These are phyloP conservation scores for Echinochloa phyllopogon DNA, from an alignment of 176 grass and related monocot species.

Conservation along the genomic window DNA sequence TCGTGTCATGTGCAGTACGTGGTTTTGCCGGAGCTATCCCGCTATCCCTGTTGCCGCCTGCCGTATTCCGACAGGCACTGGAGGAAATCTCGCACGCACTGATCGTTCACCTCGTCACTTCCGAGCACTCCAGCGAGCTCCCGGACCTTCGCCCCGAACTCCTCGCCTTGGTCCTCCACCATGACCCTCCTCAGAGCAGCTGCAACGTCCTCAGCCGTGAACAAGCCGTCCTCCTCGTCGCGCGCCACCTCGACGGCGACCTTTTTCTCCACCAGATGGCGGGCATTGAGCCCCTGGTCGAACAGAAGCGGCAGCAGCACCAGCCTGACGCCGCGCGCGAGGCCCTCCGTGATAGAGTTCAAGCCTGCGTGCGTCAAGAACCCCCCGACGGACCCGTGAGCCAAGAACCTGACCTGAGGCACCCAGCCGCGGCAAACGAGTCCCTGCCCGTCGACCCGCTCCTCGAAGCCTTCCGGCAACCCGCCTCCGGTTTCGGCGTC, in stretches of 20 bases:
- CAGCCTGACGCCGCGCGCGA: conserved; percentile 44
- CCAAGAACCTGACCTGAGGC: neutral
- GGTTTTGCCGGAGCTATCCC: neutral
- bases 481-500: neutral
- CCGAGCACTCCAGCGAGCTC: conserved; percentile 53
- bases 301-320: conserved; percentile 62
- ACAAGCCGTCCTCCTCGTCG: conserved; percentile 58
- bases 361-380: neutral
- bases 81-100: conserved; percentile 48
- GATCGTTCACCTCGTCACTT: conserved; percentile 55
- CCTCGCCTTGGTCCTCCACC: conserved; percentile 46
- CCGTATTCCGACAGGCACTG: neutral
- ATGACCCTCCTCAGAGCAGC: conserved; percentile 55
- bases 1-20: neutral
- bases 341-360: neutral
- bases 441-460: neutral
- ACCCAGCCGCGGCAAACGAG: conserved; percentile 1
- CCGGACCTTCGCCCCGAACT: conserved; percentile 41
- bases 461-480: conserved; percentile 20
- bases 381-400: neutral
- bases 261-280: conserved; percentile 54
- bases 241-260: conserved; percentile 57
- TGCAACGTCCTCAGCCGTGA: conserved; percentile 47
- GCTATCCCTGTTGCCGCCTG: neutral
- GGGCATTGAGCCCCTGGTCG: conserved; percentile 69